Base-by-base conservation (phyloP, 1,284 basidiomycete genomes). In the Ceratorhiza oryzae-sativae region DNA sequence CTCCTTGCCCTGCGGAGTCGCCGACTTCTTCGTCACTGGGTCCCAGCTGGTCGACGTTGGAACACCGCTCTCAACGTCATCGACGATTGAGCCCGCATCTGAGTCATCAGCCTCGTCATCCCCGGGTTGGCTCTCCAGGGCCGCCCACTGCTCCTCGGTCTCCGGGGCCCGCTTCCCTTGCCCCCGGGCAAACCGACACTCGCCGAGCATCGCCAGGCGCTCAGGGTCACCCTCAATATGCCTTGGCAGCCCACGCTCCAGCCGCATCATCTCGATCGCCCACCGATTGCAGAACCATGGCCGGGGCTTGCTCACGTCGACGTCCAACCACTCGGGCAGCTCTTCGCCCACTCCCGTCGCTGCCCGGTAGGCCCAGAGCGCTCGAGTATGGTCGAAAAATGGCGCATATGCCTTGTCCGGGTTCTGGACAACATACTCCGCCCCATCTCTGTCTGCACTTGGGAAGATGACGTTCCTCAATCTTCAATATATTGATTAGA, bases 11-110 rank as follows among this genome's bases (percentile, higher is more conserved):
- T 25, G 59, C 1, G 41, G 20, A 1, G 59, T 25, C 2, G n/a
- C 27, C 1, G 39, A 45, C 59, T 27, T 61, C 41, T 46, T 61
- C 1, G 59, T 61, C 13, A 18, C 41, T 15, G 59, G 59, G 30
- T 61, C 59, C 59, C 59, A 61, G 12, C 1, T 6, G 30, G 9
- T 27, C n/a, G 41, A 61, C 3, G 59, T 61, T n/a, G 59, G 59
- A 25, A 61, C 23, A 10, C 59, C 59, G 1, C 59, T n/a, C 23
- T 61, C 59, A 5, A 61, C 59, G 45, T 61, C 39, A 25, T 61
- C 59, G 9, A 15, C 1, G 18, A 61, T 61, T 4, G 59, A 61
- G 2, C 4, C 41, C 20, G 59, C 59, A 18, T 61, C 34, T 10
- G 39, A 30, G 2, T 13, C 10, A 25, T 25, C 18, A 4, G 20